A percentile compares a stretch with the other conserved stretches of the same genome.
Evolutionary conservation across 148 eudicot genomes (phyloP).

Genomic region (Arctostaphylos glauca): DNA sequence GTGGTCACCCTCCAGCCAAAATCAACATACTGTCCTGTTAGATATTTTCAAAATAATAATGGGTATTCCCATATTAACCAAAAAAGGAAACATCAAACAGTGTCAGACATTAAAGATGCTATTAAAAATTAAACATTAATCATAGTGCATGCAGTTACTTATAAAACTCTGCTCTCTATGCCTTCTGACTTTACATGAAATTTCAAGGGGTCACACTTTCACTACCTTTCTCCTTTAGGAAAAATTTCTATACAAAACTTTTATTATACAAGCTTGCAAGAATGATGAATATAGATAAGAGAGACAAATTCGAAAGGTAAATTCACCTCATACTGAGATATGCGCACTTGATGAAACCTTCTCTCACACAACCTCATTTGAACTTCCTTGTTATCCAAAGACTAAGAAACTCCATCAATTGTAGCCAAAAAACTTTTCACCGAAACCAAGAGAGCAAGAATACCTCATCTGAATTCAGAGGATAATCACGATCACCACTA

Average conservation of each 20-base stretch:
- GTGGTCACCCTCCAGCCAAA: not conserved
- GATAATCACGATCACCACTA: conserved; percentile 21
- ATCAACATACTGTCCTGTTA: not conserved
- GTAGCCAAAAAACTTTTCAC: not conserved
- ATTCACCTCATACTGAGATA: not conserved
- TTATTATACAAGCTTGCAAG: conserved; percentile 28
- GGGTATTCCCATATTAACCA: not conserved
- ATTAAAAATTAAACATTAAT: not conserved
- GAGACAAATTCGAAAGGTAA: not conserved
- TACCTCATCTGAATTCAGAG: conserved; percentile 20
- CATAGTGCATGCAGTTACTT: not conserved
- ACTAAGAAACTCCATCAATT: not conserved
- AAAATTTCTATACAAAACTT: conserved; percentile 23
- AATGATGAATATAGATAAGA: conserved; percentile 22
- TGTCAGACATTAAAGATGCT: not conserved
- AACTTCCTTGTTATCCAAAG: not conserved
- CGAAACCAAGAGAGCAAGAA: not conserved
- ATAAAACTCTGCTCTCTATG: not conserved
- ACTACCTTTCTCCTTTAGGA: not conserved
- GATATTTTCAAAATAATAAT: too few relatives aligned
- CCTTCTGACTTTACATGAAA: not conserved
- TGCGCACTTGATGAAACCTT: not conserved
- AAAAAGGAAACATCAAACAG: not conserved
- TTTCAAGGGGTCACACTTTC: conserved; percentile 1
- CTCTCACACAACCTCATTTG: not conserved